A percentile compares a stretch with the other conserved stretches of the same genome.
Evolutionary conservation across 2,329 filamentous ascomycete genomes (phyloP).

Genomic region (Emericellopsis atlantica): DNA sequence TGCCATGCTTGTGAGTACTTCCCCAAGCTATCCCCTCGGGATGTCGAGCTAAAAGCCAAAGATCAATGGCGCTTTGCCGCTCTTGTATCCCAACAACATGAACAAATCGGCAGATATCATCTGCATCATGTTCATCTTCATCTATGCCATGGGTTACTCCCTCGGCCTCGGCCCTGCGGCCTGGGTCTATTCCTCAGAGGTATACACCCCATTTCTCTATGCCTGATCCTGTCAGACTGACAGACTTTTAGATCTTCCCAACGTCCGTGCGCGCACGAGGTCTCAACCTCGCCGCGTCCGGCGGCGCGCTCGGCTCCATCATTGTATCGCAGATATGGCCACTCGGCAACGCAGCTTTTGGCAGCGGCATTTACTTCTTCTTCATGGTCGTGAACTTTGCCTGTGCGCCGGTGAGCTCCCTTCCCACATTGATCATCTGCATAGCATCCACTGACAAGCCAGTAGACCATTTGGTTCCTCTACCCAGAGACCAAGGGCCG

Average conservation of each 20-base stretch:
- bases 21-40: neutral
- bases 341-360: slow-evolving; percentile 34
- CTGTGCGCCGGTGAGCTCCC: slow-evolving; percentile 25
- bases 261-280: slow-evolving; percentile 42
- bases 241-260: slow-evolving; percentile 32
- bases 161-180: slow-evolving; percentile 43
- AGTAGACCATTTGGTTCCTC: slow-evolving; percentile 8
- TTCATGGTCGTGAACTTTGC: slow-evolving; percentile 39
- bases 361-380: slow-evolving; percentile 41
- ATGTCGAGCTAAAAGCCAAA: slow-evolving; percentile 10
- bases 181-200: slow-evolving; percentile 48
- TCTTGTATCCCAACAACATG: slow-evolving; percentile 34
- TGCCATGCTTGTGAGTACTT: slow-evolving; percentile 32
- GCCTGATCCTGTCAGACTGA: neutral
- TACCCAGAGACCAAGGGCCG: slow-evolving; percentile 1
- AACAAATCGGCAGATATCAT: slow-evolving; percentile 33
- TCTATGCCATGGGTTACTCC: slow-evolving; percentile 45
- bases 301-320: slow-evolving; percentile 41
- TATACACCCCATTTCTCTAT: slow-evolving; percentile 9
- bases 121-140: slow-evolving; percentile 43
- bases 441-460: neutral
- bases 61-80: slow-evolving; percentile 41
- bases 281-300: slow-evolving; percentile 41
- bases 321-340: slow-evolving; percentile 43
- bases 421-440: neutral